Conservation (phyloP, 1,284 basidiomycete genomes). For the Malassezia caprae region DNA sequence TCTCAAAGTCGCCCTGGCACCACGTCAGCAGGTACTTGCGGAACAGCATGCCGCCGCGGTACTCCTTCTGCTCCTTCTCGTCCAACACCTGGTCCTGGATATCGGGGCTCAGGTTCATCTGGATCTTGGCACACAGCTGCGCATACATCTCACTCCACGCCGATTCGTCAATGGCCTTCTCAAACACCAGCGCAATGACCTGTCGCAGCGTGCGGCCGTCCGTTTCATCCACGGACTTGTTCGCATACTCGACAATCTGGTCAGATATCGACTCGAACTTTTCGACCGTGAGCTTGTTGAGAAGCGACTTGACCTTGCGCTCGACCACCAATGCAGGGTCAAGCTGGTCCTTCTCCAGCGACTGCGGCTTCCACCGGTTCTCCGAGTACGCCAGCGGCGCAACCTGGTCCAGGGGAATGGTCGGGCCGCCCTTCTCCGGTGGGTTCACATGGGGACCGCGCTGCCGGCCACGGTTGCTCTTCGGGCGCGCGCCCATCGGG, state of each 20-base stretch:
- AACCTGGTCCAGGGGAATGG: conserved; percentile 54
- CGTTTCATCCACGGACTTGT: conserved; percentile 81
- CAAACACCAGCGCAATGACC: conserved; percentile 89
- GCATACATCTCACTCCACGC: conserved; percentile 96
- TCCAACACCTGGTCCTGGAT: conserved; percentile 64
- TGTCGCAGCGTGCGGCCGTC: conserved; percentile 88
- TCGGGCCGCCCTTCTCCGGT: conserved; percentile 48
- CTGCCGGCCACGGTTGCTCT: conserved; percentile 42
- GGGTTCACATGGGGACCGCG: conserved; percentile 44
- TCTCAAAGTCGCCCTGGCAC: conserved; percentile 89
- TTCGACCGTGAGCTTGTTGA: conserved; percentile 96
- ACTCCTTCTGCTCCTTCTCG: conserved; percentile 68
- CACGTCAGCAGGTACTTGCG: conserved; percentile 80
- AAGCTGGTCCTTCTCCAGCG: conserved; percentile 50
- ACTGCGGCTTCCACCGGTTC: conserved; percentile 64
- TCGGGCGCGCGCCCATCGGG: conserved; percentile 37
- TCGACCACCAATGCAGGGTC: conserved; percentile 69
- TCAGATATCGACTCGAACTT: conserved; percentile 89
- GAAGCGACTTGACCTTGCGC: conserved; percentile 80
- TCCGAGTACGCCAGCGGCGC: conserved; percentile 65
- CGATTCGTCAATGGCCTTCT: conserved; percentile 92
- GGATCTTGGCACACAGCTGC: conserved; percentile 81
- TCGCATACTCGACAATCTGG: conserved; percentile 86
- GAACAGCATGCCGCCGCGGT: conserved; percentile 74
- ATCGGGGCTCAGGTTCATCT: conserved; percentile 72